Base-by-base conservation (phyloP, 2,329 filamentous ascomycete genomes). In the Claviceps capensis region DNA sequence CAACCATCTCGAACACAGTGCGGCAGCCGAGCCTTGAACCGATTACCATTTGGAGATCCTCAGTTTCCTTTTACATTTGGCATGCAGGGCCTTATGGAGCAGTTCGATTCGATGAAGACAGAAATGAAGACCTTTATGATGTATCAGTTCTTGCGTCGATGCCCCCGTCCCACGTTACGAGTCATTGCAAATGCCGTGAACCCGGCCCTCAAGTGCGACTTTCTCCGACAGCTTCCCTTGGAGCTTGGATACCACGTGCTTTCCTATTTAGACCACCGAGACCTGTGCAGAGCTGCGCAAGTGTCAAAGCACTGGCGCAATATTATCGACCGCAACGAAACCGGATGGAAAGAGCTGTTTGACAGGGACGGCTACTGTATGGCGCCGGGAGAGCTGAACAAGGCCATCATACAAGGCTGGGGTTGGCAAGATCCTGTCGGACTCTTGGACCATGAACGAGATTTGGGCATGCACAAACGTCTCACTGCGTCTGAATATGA, bases 41-140 rank as follows among this genome's bases (percentile, higher is more conserved):
- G 17, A 30, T 36, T 40, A 13, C 26, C 34, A 5, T 26, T 26
- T 1, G 38, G 26, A 16, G 51, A 55, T 23, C 54, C 54, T 16
- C 40, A 53, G 2, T 55, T 57, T 49, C 61, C 65, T 0, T 54
- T 65, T n/a, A 66, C 91, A 19, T 78, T 90, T 69, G 87, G 94
- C 60, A 86, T 91, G n/a, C 86, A 86, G 7, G 79, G 77, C 16
- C 87, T 98, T 75, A 71, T 98, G 16, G 86, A 95, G 59, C 83
- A 83, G 2, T 98, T 97, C 61, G 91, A 97, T 65, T 79, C 85
- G 6, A 86, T 98, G 76, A 89, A 91, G 2, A 81, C 86, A 45
- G 85, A 93, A 61, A 82, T 98, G 78, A 93, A 98, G 69, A 86
- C 86, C 0, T 95, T 95, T 63, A 84, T 98, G 69, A 95, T 98